Evolutionary conservation across 129 eudicot species (phyloP), one percentile per base, ranked within the genome.

Genomic region (Saposhnikovia divaricata): DNA sequence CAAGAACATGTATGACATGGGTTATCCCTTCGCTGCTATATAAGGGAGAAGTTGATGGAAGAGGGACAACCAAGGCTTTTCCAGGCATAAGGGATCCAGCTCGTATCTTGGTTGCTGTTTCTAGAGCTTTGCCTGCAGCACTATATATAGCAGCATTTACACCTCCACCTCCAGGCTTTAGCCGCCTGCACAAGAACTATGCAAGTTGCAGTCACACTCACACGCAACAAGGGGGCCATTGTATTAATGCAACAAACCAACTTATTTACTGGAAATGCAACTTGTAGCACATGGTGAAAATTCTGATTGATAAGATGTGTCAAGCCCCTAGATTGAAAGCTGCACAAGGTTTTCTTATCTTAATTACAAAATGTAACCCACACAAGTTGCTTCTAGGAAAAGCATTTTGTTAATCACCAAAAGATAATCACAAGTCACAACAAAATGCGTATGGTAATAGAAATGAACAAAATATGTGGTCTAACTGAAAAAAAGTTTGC

Each of bases 101-200:
- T 82, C 85, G 83, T 82, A 90, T 80, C 73, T 90, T 92, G 39
- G 99, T 95, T 84, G 92, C 97, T 61, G 25, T 82, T 39, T 95
- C 99, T 42, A 95, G 84, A 38, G 74, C 85, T 21, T 90, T 88
- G 48, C 97, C 99, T 55, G 96, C 96, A 76, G 99, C 99, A 43
- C 70, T 85, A 63, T 51, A 92, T 63, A 95, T 90, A 80, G 97
- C 97, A 81, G 97, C 99, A 85, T 95, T 95, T 70, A 92, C 99
- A 68, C 99, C 99, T 65, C 99, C 99, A 81, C 99, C 99, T 66
- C 97, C 97, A 6, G 99, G 96, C 83, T 90, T 95, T 77, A 95
- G 84, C 77, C 97, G 87, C 99, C 99, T 95, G 89, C 84, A 81
- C 69, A 87, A 43, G 78, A 38, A 38, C 28, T 38, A 71, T 34